A percentile compares a stretch with the other conserved stretches of the same genome.
phyloP scores from a whole-genome alignment of 1,139 yeast genomes.

The Scheffersomyces parashehatae region DNA sequence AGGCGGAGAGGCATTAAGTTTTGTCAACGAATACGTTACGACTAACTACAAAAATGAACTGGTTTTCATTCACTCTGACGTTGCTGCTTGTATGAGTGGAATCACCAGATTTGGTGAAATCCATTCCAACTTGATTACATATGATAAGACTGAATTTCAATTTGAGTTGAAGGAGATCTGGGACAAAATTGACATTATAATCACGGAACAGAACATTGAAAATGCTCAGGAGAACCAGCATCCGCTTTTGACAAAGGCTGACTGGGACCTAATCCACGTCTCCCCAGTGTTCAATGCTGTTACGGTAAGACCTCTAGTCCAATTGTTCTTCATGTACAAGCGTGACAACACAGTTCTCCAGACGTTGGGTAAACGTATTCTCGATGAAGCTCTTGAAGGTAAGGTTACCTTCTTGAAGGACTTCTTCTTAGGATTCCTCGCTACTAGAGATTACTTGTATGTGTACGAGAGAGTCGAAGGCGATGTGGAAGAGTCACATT shows the following conservation, averaged over 20 bases:
- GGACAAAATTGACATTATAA: slow-evolving; percentile 59
- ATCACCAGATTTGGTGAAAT: slow-evolving; percentile 72
- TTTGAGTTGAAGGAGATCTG: slow-evolving; percentile 41
- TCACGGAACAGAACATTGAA: slow-evolving; percentile 41
- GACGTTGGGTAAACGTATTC: slow-evolving; percentile 12
- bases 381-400: slow-evolving; percentile 20
- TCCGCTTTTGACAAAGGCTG: slow-evolving; percentile 10
- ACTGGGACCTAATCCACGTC: slow-evolving; percentile 29
- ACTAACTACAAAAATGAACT: slow-evolving; percentile 10
- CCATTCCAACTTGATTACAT: slow-evolving; percentile 40
- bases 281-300: slow-evolving; percentile 25
- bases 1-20: slow-evolving; percentile 74
- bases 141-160: slow-evolving; percentile 73
- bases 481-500: slow-evolving; percentile 4
- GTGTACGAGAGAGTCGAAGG: slow-evolving; percentile 28
- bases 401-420: slow-evolving; percentile 13
- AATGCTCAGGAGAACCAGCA: slow-evolving; percentile 5
- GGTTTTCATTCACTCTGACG: slow-evolving; percentile 67
- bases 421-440: slow-evolving; percentile 23
- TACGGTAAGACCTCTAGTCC: slow-evolving; percentile 18
- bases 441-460: slow-evolving; percentile 26
- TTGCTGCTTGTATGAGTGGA: slow-evolving; percentile 87
- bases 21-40: slow-evolving; percentile 49
- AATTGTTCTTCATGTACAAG: slow-evolving; percentile 11
- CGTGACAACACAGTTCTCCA: slow-evolving; percentile 8